Evolutionary conservation across 768 basidiomycete species (phyloP).

Genomic region (Boletus sp.): DNA sequence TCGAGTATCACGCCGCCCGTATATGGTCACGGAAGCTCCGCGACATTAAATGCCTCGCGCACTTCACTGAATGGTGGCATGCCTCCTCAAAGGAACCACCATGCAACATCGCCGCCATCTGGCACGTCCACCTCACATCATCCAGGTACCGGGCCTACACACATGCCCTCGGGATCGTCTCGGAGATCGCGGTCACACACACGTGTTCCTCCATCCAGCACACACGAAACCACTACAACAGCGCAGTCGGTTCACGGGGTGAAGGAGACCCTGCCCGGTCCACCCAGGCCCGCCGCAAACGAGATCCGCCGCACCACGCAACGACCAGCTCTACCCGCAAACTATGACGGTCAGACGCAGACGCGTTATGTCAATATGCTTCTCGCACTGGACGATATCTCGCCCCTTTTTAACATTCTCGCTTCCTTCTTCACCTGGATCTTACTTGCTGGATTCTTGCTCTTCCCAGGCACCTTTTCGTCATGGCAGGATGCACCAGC

Average conservation of each 20-base stretch:
- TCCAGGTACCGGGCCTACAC: not conserved
- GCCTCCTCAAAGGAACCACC: conserved; percentile 11
- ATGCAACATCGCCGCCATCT: conserved; percentile 9
- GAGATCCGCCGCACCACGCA: conserved; percentile 19
- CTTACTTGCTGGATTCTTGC: conserved; percentile 56
- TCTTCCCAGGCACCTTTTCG: conserved; percentile 61
- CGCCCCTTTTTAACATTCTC: conserved; percentile 45
- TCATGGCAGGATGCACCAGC: conserved; percentile 33
- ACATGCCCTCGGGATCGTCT: conserved; percentile 8
- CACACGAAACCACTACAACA: not conserved
- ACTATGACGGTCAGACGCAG: conserved; percentile 23
- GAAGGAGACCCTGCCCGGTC: not conserved
- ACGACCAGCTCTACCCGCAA: conserved; percentile 22
- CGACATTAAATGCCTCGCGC: conserved; percentile 16
- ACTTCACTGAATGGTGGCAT: conserved; percentile 19
- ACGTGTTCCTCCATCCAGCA: conserved; percentile 7
- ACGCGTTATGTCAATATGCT: conserved; percentile 62
- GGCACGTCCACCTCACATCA: conserved; percentile 5
- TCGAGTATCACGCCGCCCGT: conserved; percentile 24
- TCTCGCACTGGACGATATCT: conserved; percentile 56
- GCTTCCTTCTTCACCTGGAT: conserved; percentile 63
- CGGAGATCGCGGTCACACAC: conserved; percentile 19
- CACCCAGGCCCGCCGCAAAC: conserved; percentile 7
- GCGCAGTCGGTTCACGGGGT: not conserved
- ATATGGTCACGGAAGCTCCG: conserved; percentile 27